Base-by-base conservation (phyloP, 2,329 filamentous ascomycete genomes). In the Remersonia thermophila region DNA sequence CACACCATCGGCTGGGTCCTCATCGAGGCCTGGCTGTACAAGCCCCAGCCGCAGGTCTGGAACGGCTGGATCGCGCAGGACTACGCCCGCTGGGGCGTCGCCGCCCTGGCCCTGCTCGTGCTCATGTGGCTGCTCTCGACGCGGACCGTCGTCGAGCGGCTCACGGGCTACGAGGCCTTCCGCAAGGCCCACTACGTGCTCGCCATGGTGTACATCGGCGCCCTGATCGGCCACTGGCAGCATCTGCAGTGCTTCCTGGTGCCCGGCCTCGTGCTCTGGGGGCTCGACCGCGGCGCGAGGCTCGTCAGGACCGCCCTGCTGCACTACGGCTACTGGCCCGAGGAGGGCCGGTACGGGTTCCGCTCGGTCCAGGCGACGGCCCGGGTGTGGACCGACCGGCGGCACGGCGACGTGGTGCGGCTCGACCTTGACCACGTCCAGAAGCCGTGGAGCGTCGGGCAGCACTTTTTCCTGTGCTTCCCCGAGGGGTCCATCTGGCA, bases 131-230 rank as follows among this genome's bases (percentile, higher is more conserved):
- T 75, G 4, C 61, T 81, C 35, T 77, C 75, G 40, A 67, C 65
- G 0, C 62, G 65, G 10, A 66, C 63, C 52, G 76, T 66, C 1
- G 80, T 85, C 39, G 65, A 68, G 8, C 32, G 38, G 7, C 56
- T 68, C 32, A 83, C 78, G 0, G 82, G 82, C 3, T 84, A 87
- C 54, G 82, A 86, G 49, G 76, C 80, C 56, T 86, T 86, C 63
- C 69, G 80, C 42, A 84, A 83, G 52, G 60, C 71, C 0, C 81
- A 86, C 52, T 83, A 83, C 47, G 62, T 84, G 10, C 61, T 85
- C 2, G 82, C 80, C 9, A 73, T 80, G 60, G 55, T 85, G 4
- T 87, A 83, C 54, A 71, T 86, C 10, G 82, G 78, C 4, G 80
- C 79, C 3, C 80, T 79, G 55, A 84, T 79, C 70, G 80, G 69